Evolutionary conservation across 1,139 yeast genomes (phyloP), one percentile per base, ranked within the genome.

Genomic region (Hemisphaericaspora xylofermentans): DNA sequence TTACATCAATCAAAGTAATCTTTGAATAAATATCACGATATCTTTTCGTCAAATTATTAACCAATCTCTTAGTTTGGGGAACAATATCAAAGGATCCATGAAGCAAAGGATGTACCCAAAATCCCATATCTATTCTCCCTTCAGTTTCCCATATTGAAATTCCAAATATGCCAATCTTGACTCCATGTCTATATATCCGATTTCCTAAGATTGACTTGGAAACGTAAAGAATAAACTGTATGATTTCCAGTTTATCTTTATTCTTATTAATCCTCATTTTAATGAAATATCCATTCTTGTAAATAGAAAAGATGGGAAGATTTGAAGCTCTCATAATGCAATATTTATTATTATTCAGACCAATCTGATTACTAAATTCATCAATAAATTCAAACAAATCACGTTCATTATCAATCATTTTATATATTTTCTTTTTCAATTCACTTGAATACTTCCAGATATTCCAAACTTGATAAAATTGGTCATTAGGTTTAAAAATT

Each of bases 21-120:
- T 12, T 63, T 77, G 33, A 78, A 68, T 61, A 71, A 82, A 4
- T 55, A 13, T 31, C 34, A 4, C 19, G 25, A 31, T 12, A 31
- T n/a, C 4, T 10, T 19, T 19, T 17, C 5, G 34, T 31, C 16
- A 31, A 18, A 19, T n/a, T 16, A 14, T 12, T n/a, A n/a, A 31
- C 24, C 16, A 31, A 31, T n/a, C 12, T 19, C 15, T 31, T 31
- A 7, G 34, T 13, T 19, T 31, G 34, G 7, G 14, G 13, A 18
- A 31, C 19, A 16, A 47, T 47, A 31, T 40, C 41, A 37, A 47
- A 47, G 2, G 50, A 45, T 45, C 45, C 46, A 27, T 40, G 42
- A 27, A 41, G 35, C 17, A 43, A 34, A 13, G 50, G 50, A 29
- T 47, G 48, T 24, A 47, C 44, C 50, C 50, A 47, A 7, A 46